Percentiles rank a stretch among this genome's conserved stretches.
Evolutionary conservation across 108 stramenopile genomes (phyloP).

Genomic region (Cyclostephanos invisitatus): DNA sequence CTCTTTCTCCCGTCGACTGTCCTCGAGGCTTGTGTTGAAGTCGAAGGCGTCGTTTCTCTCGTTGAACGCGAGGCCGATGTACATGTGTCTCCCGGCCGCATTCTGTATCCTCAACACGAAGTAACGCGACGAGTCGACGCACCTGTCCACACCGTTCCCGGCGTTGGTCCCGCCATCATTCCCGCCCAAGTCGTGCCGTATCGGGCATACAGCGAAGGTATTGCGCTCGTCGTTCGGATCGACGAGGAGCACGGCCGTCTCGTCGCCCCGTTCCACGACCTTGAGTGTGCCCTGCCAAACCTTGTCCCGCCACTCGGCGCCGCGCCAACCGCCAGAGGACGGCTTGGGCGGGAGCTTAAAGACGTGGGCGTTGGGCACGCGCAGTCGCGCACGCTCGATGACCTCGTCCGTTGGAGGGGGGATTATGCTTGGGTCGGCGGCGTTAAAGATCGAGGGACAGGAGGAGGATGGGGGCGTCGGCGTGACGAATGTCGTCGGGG

Average conservation of each 20-base stretch:
- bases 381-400: conserved; percentile 75
- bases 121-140: conserved; percentile 88
- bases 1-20: conserved; percentile 79
- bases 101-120: conserved; percentile 94
- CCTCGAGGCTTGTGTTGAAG: conserved; percentile 95
- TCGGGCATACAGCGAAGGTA: conserved; percentile 91
- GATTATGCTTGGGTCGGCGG: background rate
- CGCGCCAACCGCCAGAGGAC: conserved; percentile 81
- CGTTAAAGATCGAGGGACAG: conserved; percentile 6
- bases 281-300: conserved; percentile 92
- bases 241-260: conserved; percentile 79
- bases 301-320: conserved; percentile 89
- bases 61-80: conserved; percentile 97
- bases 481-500: background rate
- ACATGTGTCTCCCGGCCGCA: conserved; percentile 92
- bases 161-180: background rate
- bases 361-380: conserved; percentile 83
- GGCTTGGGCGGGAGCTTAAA: conserved; percentile 86
- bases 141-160: conserved; percentile 81
- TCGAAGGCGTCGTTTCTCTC: conserved; percentile 98
- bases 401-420: conserved; percentile 43
- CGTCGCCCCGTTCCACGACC: conserved; percentile 83
- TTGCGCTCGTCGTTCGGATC: conserved; percentile 59
- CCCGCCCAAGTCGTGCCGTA: conserved; percentile 54
- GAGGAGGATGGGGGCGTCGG: background rate